phyloP scores from a whole-genome alignment of 139 green algal genomes.

The Chlorella sp. region DNA sequence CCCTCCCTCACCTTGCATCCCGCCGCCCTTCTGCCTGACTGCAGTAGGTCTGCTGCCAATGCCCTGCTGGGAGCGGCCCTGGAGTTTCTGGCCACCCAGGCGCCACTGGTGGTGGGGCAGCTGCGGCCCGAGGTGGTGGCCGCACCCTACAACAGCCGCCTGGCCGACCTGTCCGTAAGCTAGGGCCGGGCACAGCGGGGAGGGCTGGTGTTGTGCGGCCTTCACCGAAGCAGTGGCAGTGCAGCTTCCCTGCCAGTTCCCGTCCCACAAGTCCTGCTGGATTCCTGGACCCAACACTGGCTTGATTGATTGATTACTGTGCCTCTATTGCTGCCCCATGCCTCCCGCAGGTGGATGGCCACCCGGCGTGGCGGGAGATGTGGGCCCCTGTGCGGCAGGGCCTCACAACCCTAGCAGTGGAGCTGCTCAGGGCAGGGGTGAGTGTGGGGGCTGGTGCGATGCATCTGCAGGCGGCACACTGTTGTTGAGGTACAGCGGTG shows the following conservation, averaged over 20 bases:
- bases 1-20: background rate
- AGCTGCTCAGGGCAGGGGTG: slow-evolving; percentile 6
- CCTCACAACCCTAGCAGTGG: background rate
- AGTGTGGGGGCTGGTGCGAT: background rate
- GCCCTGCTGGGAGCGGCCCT: background rate
- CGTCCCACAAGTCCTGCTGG: no score
- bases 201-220: no score
- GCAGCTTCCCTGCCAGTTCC: no score
- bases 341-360: background rate
- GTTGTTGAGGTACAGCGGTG: background rate
- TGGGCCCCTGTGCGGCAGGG: background rate
- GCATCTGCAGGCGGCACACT: background rate
- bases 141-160: background rate
- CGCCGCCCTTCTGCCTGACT: background rate
- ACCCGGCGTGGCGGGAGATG: background rate
- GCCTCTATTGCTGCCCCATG: no score
- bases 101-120: background rate
- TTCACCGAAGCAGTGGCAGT: no score
- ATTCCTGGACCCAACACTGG: no score
- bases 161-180: background rate
- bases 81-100: background rate
- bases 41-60: background rate
- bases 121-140: background rate
- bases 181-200: no score
- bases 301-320: no score